Base-by-base conservation (phyloP, 257 asterid species). In the Ballota nigra region DNA sequence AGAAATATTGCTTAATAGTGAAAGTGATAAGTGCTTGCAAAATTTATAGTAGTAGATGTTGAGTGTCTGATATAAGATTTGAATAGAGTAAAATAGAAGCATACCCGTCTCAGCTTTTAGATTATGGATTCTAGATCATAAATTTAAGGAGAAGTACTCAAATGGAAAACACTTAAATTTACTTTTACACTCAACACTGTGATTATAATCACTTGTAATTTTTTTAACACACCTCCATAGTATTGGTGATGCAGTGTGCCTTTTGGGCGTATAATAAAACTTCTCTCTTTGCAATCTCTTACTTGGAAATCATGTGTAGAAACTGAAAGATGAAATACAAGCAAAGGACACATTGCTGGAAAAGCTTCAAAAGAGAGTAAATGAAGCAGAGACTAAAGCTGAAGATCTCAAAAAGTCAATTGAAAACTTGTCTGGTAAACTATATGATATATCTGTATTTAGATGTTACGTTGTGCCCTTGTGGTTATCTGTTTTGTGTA, bases 371-470 rank as follows among this genome's bases (percentile, higher is more conserved):
- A 60, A 57, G 66, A 84, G 83, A 74, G 79, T 79, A 67, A 68
- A 70, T 60, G 92, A 86, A 80, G 95, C 97, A 36, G 80, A 36
- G 68, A 67, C 49, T 58, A 89, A 84, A 79, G 87, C 84, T 79
- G 36, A 69, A 61, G 80, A 82, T 66, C 80, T 84, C 45, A 82
- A 79, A 75, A 60, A 65, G 71, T 85, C 89, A 33, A 68, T 86
- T 41, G 83, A 83, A 18, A 81, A 84, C 63, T 74, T 91, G 18
- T 79, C 90, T 79, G 97, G 98, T 92, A 86, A 74, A 82, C 77
- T 74, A 66, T 28, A 64, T n/a, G n/a, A n/a, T n/a, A n/a, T n/a
- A n/a, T 59, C 70, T 78, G 36, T 66, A 57, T 63, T 66, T 33
- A 41, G 76, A 23, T 70, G 69, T 47, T 55, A 24, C 15, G 6